A percentile compares a stretch with the other conserved stretches of the same genome.
Evolutionary conservation across 2,329 filamentous ascomycete genomes (phyloP).

Genomic region (Ophiostoma sp.): DNA sequence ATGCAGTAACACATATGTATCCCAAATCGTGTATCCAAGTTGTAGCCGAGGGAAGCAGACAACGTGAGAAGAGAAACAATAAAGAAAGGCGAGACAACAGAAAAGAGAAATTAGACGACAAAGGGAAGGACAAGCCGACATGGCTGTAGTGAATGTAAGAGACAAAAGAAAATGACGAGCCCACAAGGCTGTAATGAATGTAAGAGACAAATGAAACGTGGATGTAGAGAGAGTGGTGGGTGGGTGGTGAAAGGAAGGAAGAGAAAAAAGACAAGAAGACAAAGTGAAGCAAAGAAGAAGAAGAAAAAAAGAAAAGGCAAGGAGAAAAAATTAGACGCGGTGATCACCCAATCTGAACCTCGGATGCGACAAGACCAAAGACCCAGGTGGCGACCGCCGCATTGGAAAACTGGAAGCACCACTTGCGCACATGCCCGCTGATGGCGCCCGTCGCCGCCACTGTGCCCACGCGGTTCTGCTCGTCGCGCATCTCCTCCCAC

Average conservation of each 20-base stretch:
- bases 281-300: neutral
- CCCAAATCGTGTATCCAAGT: conserved; percentile 5
- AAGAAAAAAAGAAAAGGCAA: conserved; percentile 9
- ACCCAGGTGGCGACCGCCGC: conserved; percentile 52
- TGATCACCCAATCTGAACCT: conserved; percentile 36
- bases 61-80: neutral
- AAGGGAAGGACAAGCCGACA: neutral
- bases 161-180: neutral
- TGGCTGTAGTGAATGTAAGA: conserved; percentile 3
- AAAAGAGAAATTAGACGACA: neutral
- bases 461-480: conserved; percentile 50
- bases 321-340: neutral
- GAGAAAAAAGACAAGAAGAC: neutral
- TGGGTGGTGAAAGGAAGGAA: no score
- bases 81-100: neutral
- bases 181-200: neutral
- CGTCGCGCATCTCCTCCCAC: conserved; percentile 69
- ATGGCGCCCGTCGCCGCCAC: conserved; percentile 49
- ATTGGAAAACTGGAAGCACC: conserved; percentile 57
- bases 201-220: neutral
- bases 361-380: conserved; percentile 51
- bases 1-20: conserved; percentile 6
- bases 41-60: neutral
- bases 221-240: neutral
- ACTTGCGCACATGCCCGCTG: conserved; percentile 54